Conservation (phyloP, 2,329 filamentous ascomycete genomes). For the Lizonia empirigonia region DNA sequence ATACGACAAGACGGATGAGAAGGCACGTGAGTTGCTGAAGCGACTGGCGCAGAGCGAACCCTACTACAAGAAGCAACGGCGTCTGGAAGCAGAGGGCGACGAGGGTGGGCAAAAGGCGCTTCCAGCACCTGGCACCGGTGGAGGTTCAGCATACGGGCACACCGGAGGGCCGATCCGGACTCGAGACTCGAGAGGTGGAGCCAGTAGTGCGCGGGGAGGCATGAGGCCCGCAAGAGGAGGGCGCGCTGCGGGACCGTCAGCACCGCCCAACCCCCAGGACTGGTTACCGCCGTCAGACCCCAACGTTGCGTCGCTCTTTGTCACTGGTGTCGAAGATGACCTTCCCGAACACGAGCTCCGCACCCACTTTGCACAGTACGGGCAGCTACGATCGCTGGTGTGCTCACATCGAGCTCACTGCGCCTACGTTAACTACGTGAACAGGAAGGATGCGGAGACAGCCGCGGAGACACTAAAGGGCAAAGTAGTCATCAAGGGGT, state of each 20-base stretch:
- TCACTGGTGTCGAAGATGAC: constrained; percentile 95
- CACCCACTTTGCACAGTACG: constrained; percentile 86
- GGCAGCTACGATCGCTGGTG: constrained; percentile 88
- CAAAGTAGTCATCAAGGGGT: constrained; percentile 86
- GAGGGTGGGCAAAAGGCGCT: constrained; percentile 51
- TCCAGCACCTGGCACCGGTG: constrained; percentile 47
- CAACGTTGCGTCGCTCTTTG: constrained; percentile 90
- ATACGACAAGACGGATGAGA: constrained; percentile 97
- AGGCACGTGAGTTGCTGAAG: constrained; percentile 84
- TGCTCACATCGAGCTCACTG: constrained; percentile 98
- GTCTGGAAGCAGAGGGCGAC: constrained; percentile 65
- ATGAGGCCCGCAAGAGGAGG: constrained; percentile 51
- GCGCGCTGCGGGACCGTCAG: constrained; percentile 63
- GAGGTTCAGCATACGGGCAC: constrained; percentile 43
- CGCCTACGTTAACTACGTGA: constrained; percentile 93
- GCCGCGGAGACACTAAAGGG: constrained; percentile 87
- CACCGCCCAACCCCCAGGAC: constrained; percentile 82
- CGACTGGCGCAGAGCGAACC: constrained; percentile 90
- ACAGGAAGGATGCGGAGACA: constrained; percentile 80
- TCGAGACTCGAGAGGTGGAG: constrained; percentile 57
- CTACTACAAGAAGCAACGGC: constrained; percentile 87
- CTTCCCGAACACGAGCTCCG: constrained; percentile 90
- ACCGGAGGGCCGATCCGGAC: constrained; percentile 78
- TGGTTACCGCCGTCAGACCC: constrained; percentile 82
- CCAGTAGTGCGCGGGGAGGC: constrained; percentile 40